Base-by-base conservation (phyloP, 164 flowering plant genomes). In the Vitis cinerea region DNA sequence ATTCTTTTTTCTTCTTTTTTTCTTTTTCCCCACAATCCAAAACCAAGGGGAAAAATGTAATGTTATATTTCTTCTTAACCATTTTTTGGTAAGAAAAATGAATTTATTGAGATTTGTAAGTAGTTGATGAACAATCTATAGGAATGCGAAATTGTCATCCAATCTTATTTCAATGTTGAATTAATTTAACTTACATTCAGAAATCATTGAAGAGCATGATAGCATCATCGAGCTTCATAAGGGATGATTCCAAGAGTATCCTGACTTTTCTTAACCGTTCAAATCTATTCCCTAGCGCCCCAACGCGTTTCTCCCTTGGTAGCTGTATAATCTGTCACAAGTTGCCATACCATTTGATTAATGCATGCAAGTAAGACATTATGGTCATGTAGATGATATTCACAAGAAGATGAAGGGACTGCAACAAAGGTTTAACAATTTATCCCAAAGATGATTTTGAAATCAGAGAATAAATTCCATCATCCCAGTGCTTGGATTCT, bases 221-320 rank as follows among this genome's bases (percentile, higher is more conserved):
- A 56, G 85, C 82, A 71, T 88, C 90, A 71, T 90, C 96, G 58
- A 90, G 82, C 76, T 83, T 85, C 83, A 84, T 64, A 59, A 88
- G 63, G 30, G 90, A 87, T 9, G 87, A 71, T 49, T 72, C 86
- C 73, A 87, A 56, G 31, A 84, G 71, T 47, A 64, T 50, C 74
- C 55, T 74, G 13, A 77, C 73, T 19, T 63, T 82, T 58, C 13
- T 52, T 14, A 72, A 29, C 30, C 76, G 80, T 8, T 69, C 58
- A 48, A 17, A 56, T 70, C 72, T 77, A 47, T 75, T 72, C 64
- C 29, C 61, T 16, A 62, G 59, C 2, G 68, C 69, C 58, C 83
- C 87, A 8, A 13, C 57, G 3, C 51, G 75, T 55, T 81, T 82
- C 2, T 80, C 88, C 49, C 16, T 62, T 17, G 82, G 81, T 17